These are phyloP conservation scores for Dianthus caryophyllus DNA, from an alignment of 148 eudicot species.

Conservation along the genomic window DNA sequence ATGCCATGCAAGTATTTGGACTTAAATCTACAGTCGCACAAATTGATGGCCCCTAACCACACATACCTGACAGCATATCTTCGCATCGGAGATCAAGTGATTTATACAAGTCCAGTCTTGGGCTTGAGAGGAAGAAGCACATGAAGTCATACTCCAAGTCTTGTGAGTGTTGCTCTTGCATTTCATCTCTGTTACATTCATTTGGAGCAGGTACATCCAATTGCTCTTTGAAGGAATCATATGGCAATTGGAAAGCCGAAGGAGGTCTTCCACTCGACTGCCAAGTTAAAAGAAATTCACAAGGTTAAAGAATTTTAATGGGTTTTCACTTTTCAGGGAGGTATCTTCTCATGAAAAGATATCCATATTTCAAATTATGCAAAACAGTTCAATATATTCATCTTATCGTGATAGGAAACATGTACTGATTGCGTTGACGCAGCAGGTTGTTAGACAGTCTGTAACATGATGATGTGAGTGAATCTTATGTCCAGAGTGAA, in stretches of 20 bases:
- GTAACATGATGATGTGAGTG: not conserved
- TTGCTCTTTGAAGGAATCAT: conserved; percentile 63
- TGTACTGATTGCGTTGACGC: not conserved
- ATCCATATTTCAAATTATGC: not conserved
- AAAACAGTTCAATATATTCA: not conserved
- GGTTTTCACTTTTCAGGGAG: not conserved
- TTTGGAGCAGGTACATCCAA: conserved; percentile 33
- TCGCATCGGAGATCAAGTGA: conserved; percentile 91
- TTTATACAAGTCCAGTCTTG: conserved; percentile 69
- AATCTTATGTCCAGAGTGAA: not conserved
- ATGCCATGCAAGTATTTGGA: not conserved
- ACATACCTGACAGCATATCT: conserved; percentile 83
- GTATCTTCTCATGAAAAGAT: not conserved
- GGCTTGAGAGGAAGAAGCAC: conserved; percentile 82
- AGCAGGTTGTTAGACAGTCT: not conserved
- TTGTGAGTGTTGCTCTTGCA: conserved; percentile 32
- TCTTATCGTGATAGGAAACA: not conserved
- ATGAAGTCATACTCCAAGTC: conserved; percentile 76
- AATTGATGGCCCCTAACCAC: conserved; percentile 1
- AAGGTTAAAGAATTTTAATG: not conserved
- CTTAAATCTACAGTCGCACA: not conserved
- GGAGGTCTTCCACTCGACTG: conserved; percentile 89
- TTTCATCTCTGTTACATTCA: conserved; percentile 28
- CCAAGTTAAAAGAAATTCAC: conserved; percentile 26
- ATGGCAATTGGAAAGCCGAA: conserved; percentile 79